These are phyloP conservation scores for Epichloe uncinata DNA, from an alignment of 2,329 filamentous ascomycete species.

Conservation along the genomic window DNA sequence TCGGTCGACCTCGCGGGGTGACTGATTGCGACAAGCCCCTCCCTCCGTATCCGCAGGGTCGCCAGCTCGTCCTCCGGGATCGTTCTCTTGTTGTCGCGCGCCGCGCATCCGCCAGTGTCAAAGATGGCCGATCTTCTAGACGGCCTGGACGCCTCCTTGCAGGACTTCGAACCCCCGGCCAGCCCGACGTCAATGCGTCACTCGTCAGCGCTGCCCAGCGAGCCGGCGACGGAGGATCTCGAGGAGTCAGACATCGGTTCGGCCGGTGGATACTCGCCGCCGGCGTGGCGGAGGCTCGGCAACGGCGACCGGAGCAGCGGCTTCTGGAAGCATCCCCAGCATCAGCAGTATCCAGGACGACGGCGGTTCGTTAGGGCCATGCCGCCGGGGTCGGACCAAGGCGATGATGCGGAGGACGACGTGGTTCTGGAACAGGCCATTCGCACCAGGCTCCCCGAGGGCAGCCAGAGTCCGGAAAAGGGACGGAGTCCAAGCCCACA, in stretches of 20 bases:
- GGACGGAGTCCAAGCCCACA: conserved; percentile 33
- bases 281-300: conserved; percentile 46
- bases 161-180: conserved; percentile 41
- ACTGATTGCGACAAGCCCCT: conserved; percentile 15
- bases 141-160: conserved; percentile 37
- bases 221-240: conserved; percentile 22
- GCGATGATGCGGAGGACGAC: conserved; percentile 18
- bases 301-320: conserved; percentile 45
- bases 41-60: conserved; percentile 12
- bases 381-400: conserved; percentile 17
- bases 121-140: conserved; percentile 24
- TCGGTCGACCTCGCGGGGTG: not conserved
- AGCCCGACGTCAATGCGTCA: conserved; percentile 19
- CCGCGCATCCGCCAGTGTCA: not conserved
- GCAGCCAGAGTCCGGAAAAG: conserved; percentile 43
- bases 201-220: conserved; percentile 21
- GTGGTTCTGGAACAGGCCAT: conserved; percentile 37
- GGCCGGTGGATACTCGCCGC: conserved; percentile 45
- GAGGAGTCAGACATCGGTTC: conserved; percentile 35
- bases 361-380: conserved; percentile 2
- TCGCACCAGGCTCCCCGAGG: conserved; percentile 40
- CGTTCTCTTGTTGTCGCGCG: conserved; percentile 17
- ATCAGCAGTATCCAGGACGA: conserved; percentile 1
- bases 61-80: conserved; percentile 19
- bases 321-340: conserved; percentile 34